Conservation (phyloP, 2,329 filamentous ascomycete species). For the Pezicula rhizophila region DNA sequence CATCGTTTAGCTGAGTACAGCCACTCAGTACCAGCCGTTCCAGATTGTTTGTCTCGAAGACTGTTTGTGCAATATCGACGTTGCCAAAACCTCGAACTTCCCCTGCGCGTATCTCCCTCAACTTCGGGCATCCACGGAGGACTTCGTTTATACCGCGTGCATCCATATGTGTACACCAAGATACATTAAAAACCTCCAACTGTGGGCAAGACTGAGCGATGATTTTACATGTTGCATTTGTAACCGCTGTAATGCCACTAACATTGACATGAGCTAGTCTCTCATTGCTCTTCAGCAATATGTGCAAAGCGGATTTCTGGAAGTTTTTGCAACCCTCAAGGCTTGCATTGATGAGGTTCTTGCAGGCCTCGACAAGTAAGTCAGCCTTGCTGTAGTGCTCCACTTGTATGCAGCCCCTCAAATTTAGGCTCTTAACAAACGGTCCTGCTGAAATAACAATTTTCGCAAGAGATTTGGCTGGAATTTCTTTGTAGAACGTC, state of each 20-base stretch:
- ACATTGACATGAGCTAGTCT: constrained; percentile 80
- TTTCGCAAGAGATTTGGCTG: constrained; percentile 73
- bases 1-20: constrained; percentile 72
- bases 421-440: constrained; percentile 84
- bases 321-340: constrained; percentile 88
- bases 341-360: constrained; percentile 80
- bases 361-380: constrained; percentile 75
- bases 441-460: constrained; percentile 82
- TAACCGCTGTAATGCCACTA: constrained; percentile 72
- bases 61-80: constrained; percentile 60
- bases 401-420: constrained; percentile 86
- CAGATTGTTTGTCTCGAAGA: constrained; percentile 77
- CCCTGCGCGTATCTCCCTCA: constrained; percentile 76
- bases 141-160: constrained; percentile 69
- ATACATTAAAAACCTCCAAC: constrained; percentile 81
- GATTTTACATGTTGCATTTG: constrained; percentile 80
- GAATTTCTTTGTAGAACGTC: constrained; percentile 82
- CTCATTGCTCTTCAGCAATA: constrained; percentile 66
- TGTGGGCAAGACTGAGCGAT: constrained; percentile 75
- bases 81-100: constrained; percentile 78
- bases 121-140: constrained; percentile 62
- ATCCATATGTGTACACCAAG: constrained; percentile 86
- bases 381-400: constrained; percentile 73
- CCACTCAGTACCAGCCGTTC: constrained; percentile 78
- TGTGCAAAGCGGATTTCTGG: constrained; percentile 69